Evolutionary conservation across 1,284 basidiomycete species (phyloP).

Genomic region (Kalmanozyma brasiliensis): DNA sequence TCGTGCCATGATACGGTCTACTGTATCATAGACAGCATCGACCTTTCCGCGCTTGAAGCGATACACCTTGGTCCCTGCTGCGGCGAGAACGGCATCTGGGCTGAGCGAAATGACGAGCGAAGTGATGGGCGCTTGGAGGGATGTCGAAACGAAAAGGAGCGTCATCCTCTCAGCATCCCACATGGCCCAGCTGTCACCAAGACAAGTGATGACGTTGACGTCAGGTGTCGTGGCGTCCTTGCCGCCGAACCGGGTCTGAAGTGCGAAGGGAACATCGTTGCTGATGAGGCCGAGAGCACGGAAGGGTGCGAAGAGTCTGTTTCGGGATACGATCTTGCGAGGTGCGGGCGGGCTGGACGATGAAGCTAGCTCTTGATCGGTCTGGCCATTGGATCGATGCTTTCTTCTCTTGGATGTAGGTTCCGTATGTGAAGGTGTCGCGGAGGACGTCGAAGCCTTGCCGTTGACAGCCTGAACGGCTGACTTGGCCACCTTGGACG

Average conservation of each 20-base stretch:
- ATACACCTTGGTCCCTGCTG: constrained; percentile 77
- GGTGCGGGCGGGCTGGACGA: constrained; percentile 7
- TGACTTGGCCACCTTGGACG: constrained; percentile 31
- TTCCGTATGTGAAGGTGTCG: constrained; percentile 13
- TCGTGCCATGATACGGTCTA: constrained; percentile 34
- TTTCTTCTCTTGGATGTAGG: constrained; percentile 30
- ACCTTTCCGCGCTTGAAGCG: constrained; percentile 89
- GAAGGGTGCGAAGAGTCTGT: constrained; percentile 86
- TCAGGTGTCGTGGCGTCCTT: constrained; percentile 77
- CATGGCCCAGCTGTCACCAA: constrained; percentile 91
- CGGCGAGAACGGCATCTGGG: constrained; percentile 85
- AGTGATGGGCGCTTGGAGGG: constrained; percentile 78
- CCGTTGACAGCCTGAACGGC: constrained; percentile 15
- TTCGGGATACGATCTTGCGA: constrained; percentile 32
- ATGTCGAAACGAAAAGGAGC: constrained; percentile 91
- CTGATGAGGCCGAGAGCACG: constrained; percentile 91
- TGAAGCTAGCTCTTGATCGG: constrained; percentile 1
- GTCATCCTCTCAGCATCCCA: constrained; percentile 96
- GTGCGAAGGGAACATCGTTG: constrained; percentile 87
- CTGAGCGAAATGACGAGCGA: constrained; percentile 77
- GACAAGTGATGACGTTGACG: constrained; percentile 81
- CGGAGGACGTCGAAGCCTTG: constrained; percentile 18
- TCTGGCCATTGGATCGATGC: constrained; percentile 9
- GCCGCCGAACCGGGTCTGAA: constrained; percentile 82
- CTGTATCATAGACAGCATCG: constrained; percentile 70